Percentiles rank a stretch among this genome's conserved stretches.
These are phyloP conservation scores for Mortierella sp. DNA, from an alignment of 371 early-diverging fungal genomes.

Conservation along the genomic window DNA sequence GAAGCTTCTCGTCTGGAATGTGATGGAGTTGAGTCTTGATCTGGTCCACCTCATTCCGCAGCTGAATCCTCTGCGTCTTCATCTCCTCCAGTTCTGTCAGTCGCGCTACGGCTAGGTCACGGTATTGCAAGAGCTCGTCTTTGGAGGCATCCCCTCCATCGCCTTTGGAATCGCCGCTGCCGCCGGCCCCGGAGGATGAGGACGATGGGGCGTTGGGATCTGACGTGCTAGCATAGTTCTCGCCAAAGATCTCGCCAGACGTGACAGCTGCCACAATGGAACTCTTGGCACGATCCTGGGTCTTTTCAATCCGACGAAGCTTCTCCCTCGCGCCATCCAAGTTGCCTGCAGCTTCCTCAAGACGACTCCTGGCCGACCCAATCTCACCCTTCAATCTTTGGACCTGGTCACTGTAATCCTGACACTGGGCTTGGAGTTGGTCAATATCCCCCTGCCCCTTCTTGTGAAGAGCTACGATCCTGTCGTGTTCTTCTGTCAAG, in stretches of 20 bases:
- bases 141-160: slow-evolving; percentile 35
- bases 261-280: slow-evolving; percentile 41
- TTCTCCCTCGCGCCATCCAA: slow-evolving; percentile 39
- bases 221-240: slow-evolving; percentile 34
- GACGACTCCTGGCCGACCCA: slow-evolving; percentile 29
- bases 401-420: slow-evolving; percentile 40
- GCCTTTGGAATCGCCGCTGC: slow-evolving; percentile 19
- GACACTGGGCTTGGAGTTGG: slow-evolving; percentile 38
- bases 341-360: slow-evolving; percentile 35
- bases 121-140: slow-evolving; percentile 55
- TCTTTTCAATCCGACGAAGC: slow-evolving; percentile 32
- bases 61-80: slow-evolving; percentile 57
- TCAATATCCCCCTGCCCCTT: slow-evolving; percentile 35
- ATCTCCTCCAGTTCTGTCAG: slow-evolving; percentile 67
- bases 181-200: slow-evolving; percentile 21
- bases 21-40: slow-evolving; percentile 60
- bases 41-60: slow-evolving; percentile 61
- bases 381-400: slow-evolving; percentile 33
- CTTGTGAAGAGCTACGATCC: slow-evolving; percentile 24
- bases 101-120: slow-evolving; percentile 62
- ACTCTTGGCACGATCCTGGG: slow-evolving; percentile 37
- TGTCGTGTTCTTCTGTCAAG: slow-evolving; percentile 33
- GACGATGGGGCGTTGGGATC: slow-evolving; percentile 18
- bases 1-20: slow-evolving; percentile 59
- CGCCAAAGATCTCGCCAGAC: slow-evolving; percentile 47